phyloP scores from a whole-genome alignment of 2,329 filamentous ascomycete species.

The Colletotrichum sp. region DNA sequence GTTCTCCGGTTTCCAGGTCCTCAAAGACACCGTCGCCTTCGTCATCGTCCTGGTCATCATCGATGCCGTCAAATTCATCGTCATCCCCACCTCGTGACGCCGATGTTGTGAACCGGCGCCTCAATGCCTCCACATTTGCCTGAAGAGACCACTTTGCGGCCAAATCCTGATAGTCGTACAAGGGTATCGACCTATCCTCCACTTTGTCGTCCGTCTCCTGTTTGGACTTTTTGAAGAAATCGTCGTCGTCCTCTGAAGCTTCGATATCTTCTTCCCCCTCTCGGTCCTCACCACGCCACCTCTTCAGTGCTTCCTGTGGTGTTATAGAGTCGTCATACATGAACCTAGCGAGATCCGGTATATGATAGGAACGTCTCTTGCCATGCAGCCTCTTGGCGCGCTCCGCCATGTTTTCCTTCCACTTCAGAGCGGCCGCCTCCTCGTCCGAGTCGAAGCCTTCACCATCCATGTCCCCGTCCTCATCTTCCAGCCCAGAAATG shows the following conservation, averaged over 20 bases:
- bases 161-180: slow-evolving; percentile 80
- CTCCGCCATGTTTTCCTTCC: slow-evolving; percentile 87
- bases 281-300: slow-evolving; percentile 76
- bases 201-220: slow-evolving; percentile 72
- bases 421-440: slow-evolving; percentile 75
- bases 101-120: slow-evolving; percentile 76
- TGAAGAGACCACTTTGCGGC: slow-evolving; percentile 85
- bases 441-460: slow-evolving; percentile 66
- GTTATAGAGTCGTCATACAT: slow-evolving; percentile 87
- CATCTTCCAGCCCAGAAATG: slow-evolving; percentile 65
- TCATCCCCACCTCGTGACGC: slow-evolving; percentile 50
- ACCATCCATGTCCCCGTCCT: slow-evolving; percentile 45
- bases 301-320: slow-evolving; percentile 75
- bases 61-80: slow-evolving; percentile 55
- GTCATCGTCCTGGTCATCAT: slow-evolving; percentile 56
- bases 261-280: slow-evolving; percentile 65
- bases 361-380: slow-evolving; percentile 74
- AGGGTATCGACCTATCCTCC: slow-evolving; percentile 81
- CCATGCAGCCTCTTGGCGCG: slow-evolving; percentile 76
- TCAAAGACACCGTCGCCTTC: slow-evolving; percentile 59
- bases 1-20: slow-evolving; percentile 81
- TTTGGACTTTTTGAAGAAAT: slow-evolving; percentile 70
- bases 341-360: slow-evolving; percentile 81
- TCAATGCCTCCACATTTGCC: slow-evolving; percentile 77
- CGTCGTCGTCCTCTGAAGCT: slow-evolving; percentile 60